Conservation (phyloP, 345 rosid species). For the Rhizophora apiculata region DNA sequence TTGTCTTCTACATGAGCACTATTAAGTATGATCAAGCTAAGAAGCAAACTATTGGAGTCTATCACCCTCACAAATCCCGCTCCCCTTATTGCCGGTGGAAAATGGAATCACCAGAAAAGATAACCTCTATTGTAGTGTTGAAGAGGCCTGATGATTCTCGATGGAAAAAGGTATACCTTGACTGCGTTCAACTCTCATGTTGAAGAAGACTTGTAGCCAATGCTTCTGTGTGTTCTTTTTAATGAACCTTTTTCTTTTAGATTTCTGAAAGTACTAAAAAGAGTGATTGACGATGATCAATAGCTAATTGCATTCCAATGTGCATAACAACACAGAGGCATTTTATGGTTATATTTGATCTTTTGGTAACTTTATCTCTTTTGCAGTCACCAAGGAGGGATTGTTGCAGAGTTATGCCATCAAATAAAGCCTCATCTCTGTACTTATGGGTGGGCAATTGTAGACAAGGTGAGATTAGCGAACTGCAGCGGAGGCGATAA, state of each 20-base stretch:
- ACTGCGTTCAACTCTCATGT: neutral
- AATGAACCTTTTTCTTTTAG: too few species aligned
- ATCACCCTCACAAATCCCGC: slow-evolving; percentile 32
- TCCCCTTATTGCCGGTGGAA: slow-evolving; percentile 65
- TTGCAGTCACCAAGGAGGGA: slow-evolving; percentile 80
- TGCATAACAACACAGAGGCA: too few species aligned
- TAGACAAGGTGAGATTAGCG: slow-evolving; percentile 59
- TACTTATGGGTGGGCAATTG: slow-evolving; percentile 69
- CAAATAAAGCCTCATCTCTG: slow-evolving; percentile 48
- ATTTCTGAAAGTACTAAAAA: too few species aligned
- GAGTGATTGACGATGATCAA: too few species aligned
- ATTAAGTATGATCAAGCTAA: slow-evolving; percentile 45
- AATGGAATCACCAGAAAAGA: slow-evolving; percentile 54
- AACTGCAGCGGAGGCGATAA: slow-evolving; percentile 21
- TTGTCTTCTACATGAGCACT: slow-evolving; percentile 55
- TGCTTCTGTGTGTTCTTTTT: neutral
- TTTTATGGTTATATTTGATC: neutral
- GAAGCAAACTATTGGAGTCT: slow-evolving; percentile 56
- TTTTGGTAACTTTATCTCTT: slow-evolving; percentile 5
- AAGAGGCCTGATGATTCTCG: slow-evolving; percentile 65
- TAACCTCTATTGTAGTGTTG: slow-evolving; percentile 50
- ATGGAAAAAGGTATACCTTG: slow-evolving; percentile 56
- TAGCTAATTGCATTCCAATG: too few species aligned
- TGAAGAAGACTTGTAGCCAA: neutral
- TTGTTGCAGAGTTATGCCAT: slow-evolving; percentile 71